A percentile compares a stretch with the other conserved stretches of the same genome.
Conservation (phyloP, 192 early-diverging fungal genomes). For the Linderina pennispora region DNA sequence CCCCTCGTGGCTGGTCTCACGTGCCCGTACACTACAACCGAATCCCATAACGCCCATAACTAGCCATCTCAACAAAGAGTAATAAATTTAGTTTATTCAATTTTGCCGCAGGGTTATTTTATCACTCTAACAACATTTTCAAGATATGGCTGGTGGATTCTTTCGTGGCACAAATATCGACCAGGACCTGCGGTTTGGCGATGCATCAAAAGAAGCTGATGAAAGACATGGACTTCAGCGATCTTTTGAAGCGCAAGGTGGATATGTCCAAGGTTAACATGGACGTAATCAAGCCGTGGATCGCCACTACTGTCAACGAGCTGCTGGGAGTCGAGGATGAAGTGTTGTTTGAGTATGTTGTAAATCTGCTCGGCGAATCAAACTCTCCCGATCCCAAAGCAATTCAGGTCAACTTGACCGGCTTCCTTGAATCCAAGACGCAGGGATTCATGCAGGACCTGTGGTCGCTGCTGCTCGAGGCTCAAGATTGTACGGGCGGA, state of each 20-base stretch:
- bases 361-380: conserved; percentile 70
- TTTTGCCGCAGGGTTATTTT: no score
- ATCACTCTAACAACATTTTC: no score
- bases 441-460: conserved; percentile 76
- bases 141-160: conserved; percentile 35
- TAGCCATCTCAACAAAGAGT: no score
- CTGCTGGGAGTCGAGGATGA: conserved; percentile 93
- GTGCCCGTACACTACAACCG: no score
- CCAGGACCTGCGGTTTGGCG: conserved; percentile 42
- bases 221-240: conserved; percentile 15
- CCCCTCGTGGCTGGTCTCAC: no score
- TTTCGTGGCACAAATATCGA: conserved; percentile 36
- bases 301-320: conserved; percentile 61
- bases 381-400: conserved; percentile 75
- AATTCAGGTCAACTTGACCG: conserved; percentile 94
- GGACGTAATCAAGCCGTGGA: conserved; percentile 84
- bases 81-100: no score
- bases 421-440: conserved; percentile 84
- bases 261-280: conserved; percentile 87
- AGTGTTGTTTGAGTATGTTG: conserved; percentile 80
- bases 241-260: conserved; percentile 22
- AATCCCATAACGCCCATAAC: no score
- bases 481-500: conserved; percentile 72
- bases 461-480: conserved; percentile 87
- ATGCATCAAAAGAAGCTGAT: conserved; percentile 27